These are phyloP conservation scores for Kodamaea fungicola DNA, from an alignment of 1,139 yeast species.

Conservation along the genomic window DNA sequence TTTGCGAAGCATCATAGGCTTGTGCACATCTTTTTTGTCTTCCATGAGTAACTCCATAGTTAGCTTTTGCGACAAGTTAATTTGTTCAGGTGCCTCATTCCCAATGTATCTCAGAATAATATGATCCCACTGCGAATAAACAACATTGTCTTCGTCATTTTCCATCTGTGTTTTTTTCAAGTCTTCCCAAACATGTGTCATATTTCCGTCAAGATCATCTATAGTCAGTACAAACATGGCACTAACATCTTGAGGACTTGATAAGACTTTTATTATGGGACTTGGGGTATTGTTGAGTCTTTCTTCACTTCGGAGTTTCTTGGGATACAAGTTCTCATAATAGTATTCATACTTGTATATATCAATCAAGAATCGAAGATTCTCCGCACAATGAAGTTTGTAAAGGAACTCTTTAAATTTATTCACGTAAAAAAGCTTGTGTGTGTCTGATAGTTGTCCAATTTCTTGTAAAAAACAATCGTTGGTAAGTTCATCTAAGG, in stretches of 20 bases:
- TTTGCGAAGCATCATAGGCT: constrained; percentile 35
- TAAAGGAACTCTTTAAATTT: constrained; percentile 14
- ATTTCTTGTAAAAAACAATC: constrained; percentile 20
- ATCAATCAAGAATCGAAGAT: constrained; percentile 42
- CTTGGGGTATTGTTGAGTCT: constrained; percentile 17
- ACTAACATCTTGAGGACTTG: neutral
- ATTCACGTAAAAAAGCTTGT: constrained; percentile 9
- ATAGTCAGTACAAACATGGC: constrained; percentile 22
- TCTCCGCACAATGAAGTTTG: constrained; percentile 42
- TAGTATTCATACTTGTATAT: constrained; percentile 39
- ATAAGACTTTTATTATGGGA: constrained; percentile 7
- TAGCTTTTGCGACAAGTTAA: constrained; percentile 39
- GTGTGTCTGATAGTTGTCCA: constrained; percentile 12
- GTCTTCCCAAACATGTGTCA: constrained; percentile 25
- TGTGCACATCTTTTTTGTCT: constrained; percentile 23
- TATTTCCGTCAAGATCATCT: constrained; percentile 26
- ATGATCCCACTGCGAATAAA: constrained; percentile 26
- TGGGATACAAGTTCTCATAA: constrained; percentile 21
- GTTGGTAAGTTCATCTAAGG: constrained; percentile 19
- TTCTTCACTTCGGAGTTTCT: constrained; percentile 5
- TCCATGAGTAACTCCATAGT: constrained; percentile 31
- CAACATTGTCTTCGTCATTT: constrained; percentile 5
- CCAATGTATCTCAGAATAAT: constrained; percentile 26
- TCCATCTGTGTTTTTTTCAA: constrained; percentile 12
- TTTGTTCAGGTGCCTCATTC: constrained; percentile 40